phyloP scores from a whole-genome alignment of 352 stramenopile genomes.

The Saprolegnia parasitica region DNA sequence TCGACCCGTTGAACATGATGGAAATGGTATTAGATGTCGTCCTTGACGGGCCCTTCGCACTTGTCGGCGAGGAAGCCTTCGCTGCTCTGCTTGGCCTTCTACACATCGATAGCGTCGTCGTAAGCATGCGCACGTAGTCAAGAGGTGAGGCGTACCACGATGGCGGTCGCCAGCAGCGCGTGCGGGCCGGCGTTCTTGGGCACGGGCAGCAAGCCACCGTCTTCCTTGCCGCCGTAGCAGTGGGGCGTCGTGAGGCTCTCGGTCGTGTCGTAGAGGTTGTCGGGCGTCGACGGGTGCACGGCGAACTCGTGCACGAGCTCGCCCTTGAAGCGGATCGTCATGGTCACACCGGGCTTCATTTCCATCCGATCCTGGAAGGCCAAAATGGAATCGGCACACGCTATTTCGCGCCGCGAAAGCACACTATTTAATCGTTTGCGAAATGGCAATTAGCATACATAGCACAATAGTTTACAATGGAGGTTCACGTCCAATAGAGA shows the following conservation, averaged over 20 bases:
- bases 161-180: slow-evolving; percentile 59
- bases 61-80: slow-evolving; percentile 76
- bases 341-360: slow-evolving; percentile 15
- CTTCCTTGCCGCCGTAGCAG: slow-evolving; percentile 64
- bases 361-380: slow-evolving; percentile 4
- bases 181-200: slow-evolving; percentile 67
- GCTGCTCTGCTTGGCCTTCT: slow-evolving; percentile 77
- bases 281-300: slow-evolving; percentile 8
- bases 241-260: slow-evolving; percentile 53
- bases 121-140: background rate
- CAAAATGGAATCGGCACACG: background rate
- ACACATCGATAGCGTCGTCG: background rate
- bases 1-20: background rate
- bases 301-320: slow-evolving; percentile 25
- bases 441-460: background rate
- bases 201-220: slow-evolving; percentile 47
- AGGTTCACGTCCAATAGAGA: no score
- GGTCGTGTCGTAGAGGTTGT: slow-evolving; percentile 18
- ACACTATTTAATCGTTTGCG: background rate
- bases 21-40: slow-evolving; percentile 42
- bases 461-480: no score
- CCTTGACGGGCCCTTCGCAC: slow-evolving; percentile 66
- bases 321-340: slow-evolving; percentile 28
- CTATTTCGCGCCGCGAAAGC: background rate
- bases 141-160: slow-evolving; percentile 49